Evolutionary conservation across 176 grass and related monocot species (phyloP).

Genomic region (Carex kokanica): DNA sequence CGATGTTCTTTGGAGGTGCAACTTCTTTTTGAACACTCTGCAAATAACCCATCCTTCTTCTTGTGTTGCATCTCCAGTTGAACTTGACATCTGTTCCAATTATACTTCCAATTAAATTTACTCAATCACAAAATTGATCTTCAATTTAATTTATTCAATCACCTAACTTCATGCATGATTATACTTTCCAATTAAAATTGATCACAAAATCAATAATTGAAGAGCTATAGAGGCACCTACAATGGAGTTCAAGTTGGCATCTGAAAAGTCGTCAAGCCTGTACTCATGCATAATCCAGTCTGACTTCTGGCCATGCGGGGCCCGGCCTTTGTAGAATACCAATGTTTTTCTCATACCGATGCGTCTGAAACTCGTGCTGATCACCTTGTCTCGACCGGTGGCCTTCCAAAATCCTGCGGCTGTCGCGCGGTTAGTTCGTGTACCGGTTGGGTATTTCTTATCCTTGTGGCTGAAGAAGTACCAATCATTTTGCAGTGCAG

Average conservation of each 20-base stretch:
- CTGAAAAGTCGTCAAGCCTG: constrained; percentile 50
- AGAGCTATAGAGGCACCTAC: constrained; percentile 33
- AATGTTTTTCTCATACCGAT: constrained; percentile 95
- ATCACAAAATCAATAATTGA: neutral
- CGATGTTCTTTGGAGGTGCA: constrained; percentile 33
- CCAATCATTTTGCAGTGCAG: constrained; percentile 83
- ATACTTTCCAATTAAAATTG: constrained; percentile 5
- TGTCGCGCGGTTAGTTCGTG: constrained; percentile 80
- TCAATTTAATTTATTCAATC: neutral
- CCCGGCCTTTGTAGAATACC: constrained; percentile 85
- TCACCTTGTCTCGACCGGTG: constrained; percentile 82
- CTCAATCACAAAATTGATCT: no score
- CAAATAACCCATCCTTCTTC: constrained; percentile 93
- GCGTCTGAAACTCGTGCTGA: constrained; percentile 40
- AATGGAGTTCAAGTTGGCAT: constrained; percentile 17
- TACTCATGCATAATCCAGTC: constrained; percentile 99
- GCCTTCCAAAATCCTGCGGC: constrained; percentile 88
- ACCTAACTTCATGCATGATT: neutral
- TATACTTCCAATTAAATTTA: no score
- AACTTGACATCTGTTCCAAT: constrained; percentile 29
- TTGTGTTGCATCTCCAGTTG: constrained; percentile 44
- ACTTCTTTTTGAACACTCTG: constrained; percentile 94
- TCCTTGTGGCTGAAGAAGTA: constrained; percentile 97
- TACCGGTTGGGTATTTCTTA: constrained; percentile 90
- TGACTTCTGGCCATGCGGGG: constrained; percentile 76